Conservation (phyloP, 2,329 filamentous ascomycete genomes). For the Epichloe brachyelytri region DNA sequence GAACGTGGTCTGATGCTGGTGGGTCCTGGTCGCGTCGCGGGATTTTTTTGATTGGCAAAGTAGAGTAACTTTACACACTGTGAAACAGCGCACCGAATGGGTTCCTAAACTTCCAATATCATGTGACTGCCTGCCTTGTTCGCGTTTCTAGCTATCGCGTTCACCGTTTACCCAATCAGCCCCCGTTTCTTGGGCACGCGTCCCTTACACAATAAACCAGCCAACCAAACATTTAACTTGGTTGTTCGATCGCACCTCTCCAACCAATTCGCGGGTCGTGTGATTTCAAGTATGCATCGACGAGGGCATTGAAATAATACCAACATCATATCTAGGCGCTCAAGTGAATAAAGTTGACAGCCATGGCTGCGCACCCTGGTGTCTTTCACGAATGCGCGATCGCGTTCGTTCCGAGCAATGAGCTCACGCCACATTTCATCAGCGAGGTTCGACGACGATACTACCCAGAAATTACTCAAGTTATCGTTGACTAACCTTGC, state of each 20-base stretch:
- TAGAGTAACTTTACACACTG: not conserved
- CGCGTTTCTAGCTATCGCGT: conserved; percentile 17
- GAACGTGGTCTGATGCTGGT: not conserved
- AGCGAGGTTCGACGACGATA: conserved; percentile 21
- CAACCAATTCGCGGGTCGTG: too few species aligned
- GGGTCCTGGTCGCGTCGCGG: not conserved
- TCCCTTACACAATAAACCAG: conserved; percentile 1
- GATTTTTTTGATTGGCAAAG: not conserved
- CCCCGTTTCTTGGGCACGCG: conserved; percentile 7
- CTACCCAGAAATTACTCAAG: too few species aligned
- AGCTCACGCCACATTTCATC: conserved; percentile 27
- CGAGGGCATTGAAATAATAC: not conserved
- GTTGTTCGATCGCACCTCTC: too few species aligned
- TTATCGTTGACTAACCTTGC: not conserved
- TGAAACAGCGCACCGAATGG: not conserved
- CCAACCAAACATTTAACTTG: too few species aligned
- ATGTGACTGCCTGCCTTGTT: conserved; percentile 24
- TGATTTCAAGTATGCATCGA: not conserved
- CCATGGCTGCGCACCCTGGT: conserved; percentile 18
- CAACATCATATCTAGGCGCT: not conserved
- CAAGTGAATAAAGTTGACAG: not conserved
- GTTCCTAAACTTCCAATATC: conserved; percentile 5
- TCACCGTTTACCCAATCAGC: not conserved
- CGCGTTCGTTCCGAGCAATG: conserved; percentile 31
- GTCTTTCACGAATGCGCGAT: conserved; percentile 31